phyloP scores from a whole-genome alignment of 768 basidiomycete species.

The Tylopilus balloui region DNA sequence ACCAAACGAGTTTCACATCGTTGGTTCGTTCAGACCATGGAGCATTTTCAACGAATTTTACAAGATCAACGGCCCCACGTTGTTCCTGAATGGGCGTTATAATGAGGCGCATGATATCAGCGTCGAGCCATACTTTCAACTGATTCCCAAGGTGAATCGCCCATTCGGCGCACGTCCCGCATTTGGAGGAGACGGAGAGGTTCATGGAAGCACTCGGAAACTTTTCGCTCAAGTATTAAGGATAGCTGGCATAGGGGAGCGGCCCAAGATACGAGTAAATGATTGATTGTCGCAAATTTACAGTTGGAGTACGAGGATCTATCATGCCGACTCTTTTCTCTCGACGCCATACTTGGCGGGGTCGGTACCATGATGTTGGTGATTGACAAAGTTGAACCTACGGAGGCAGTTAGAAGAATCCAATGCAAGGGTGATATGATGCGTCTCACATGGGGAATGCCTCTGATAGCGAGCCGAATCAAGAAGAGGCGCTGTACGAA shows the following conservation, averaged over 20 bases:
- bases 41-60: conserved; percentile 31
- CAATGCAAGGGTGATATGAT: neutral
- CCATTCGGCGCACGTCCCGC: conserved; percentile 34
- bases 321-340: conserved; percentile 25
- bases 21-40: conserved; percentile 34
- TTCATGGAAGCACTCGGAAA: conserved; percentile 31
- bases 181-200: conserved; percentile 36
- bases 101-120: conserved; percentile 34
- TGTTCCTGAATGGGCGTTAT: conserved; percentile 35
- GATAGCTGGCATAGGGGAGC: neutral
- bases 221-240: conserved; percentile 25
- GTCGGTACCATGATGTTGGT: conserved; percentile 81
- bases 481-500: conserved; percentile 4
- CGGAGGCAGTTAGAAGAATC: conserved; percentile 9
- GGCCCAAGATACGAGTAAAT: neutral
- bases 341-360: conserved; percentile 68
- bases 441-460: conserved; percentile 68
- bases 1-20: conserved; percentile 36
- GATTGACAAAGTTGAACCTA: conserved; percentile 96
- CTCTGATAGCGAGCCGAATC: conserved; percentile 37
- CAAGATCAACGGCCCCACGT: conserved; percentile 32
- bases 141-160: conserved; percentile 33
- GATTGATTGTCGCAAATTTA: conserved; percentile 6
- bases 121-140: conserved; percentile 32
- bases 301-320: conserved; percentile 7